Base-by-base conservation (phyloP, 306 rosid species). In the Datisca glomerata region DNA sequence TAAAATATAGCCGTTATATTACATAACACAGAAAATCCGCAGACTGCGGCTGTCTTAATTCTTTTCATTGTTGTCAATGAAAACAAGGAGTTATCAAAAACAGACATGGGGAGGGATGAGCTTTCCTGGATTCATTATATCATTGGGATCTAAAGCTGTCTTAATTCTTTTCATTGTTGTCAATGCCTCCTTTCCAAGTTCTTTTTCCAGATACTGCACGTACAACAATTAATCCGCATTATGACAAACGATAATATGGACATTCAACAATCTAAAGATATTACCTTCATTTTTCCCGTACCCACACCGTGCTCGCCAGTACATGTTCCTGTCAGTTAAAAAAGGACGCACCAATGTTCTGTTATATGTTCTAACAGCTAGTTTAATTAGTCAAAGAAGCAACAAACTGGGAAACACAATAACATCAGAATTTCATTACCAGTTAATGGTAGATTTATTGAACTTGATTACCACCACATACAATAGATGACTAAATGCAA, bases 241-340 rank as follows among this genome's bases (percentile, higher is more conserved):
- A 12, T 31, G 13, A 31, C n/a, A 31, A 31, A 8, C n/a, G n/a
- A 31, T 31, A 8, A 31, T 31, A 14, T 31, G 36, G n/a, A 31
- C 3, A 22, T 41, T 10, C 32, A 59, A 24, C 49, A 5, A 16
- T 10, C 17, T 16, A 32, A 21, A 33, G 31, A 20, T 4, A 35
- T 32, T 73, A 82, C 96, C 96, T 87, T 87, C 85, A 83, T 66
- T 72, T 87, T 87, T 53, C 97, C 97, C 1, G 94, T 87, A 47
- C 97, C 94, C 41, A 83, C 94, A 32, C 97, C 97, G 53, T 87
- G 97, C 53, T 87, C 97, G 7, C 97, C 97, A 0, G 94, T 79
- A 59, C 97, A 87, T 12, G 94, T 87, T 69, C 97, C 94, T 87
- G 73, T 46, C 51, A 36, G 27, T 59, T 57, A 47, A 53, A 62